phyloP scores from a whole-genome alignment of 2,329 filamentous ascomycete genomes.

The Tolypocladium album region DNA sequence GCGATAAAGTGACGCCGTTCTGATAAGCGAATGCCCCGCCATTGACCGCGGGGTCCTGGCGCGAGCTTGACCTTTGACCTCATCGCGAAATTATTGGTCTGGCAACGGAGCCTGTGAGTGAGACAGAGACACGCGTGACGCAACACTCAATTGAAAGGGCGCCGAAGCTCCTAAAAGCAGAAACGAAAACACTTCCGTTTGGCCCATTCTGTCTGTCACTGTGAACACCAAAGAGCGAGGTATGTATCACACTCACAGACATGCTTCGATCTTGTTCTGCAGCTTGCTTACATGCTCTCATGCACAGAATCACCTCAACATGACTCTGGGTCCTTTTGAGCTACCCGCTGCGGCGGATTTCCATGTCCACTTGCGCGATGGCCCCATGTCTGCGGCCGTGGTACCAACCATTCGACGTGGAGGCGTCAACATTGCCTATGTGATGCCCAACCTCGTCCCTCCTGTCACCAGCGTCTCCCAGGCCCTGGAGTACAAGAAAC shows the following conservation, averaged over 20 bases:
- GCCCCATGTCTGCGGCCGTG: conserved; percentile 49
- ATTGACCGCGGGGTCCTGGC: not conserved
- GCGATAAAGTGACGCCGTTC: not conserved
- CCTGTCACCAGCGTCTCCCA: conserved; percentile 49
- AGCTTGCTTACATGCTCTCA: not conserved
- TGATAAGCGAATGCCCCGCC: not conserved
- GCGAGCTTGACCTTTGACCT: not conserved
- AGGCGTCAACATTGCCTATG: conserved; percentile 54
- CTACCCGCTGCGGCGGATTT: conserved; percentile 57
- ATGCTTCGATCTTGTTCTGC: not conserved
- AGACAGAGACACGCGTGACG: not conserved
- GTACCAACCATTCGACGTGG: conserved; percentile 42
- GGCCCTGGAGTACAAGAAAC: conserved; percentile 55
- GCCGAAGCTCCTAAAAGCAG: not conserved
- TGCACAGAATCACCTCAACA: not conserved
- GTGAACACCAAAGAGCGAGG: not conserved
- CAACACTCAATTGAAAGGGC: not conserved
- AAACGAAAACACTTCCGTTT: not conserved
- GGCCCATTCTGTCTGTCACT: not conserved
- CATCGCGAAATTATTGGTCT: not conserved
- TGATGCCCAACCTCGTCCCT: conserved; percentile 56
- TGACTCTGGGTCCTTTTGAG: conserved; percentile 23
- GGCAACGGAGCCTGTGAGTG: not conserved
- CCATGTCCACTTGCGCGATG: conserved; percentile 63
- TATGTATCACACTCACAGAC: not conserved